phyloP scores from a whole-genome alignment of 169 alveolate genomes.

The Cytauxzoon felis region DNA sequence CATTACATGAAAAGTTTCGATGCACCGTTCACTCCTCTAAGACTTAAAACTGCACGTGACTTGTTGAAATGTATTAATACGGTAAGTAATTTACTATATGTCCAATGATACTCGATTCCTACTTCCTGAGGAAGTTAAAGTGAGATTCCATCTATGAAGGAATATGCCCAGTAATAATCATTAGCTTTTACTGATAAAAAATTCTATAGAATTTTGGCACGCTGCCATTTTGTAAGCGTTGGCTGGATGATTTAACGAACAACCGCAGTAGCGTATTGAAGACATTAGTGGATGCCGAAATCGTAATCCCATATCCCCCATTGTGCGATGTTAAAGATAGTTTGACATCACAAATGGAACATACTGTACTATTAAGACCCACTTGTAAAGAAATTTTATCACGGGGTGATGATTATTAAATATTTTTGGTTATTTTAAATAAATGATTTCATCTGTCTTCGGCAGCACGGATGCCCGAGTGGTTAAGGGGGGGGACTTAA shows the following conservation, averaged over 20 bases:
- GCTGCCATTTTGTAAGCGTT: conserved; percentile 97
- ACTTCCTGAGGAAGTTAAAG: too few species aligned
- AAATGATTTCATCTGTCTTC: not conserved
- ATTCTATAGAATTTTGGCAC: conserved; percentile 90
- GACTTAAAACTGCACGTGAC: conserved; percentile 89
- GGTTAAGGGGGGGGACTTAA: conserved; percentile 97
- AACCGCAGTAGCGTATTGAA: conserved; percentile 89
- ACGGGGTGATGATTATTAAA: conserved; percentile 96
- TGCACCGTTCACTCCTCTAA: conserved; percentile 83
- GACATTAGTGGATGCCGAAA: conserved; percentile 91
- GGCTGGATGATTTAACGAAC: conserved; percentile 96
- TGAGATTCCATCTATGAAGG: too few species aligned
- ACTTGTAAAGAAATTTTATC: conserved; percentile 96
- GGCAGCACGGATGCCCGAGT: conserved; percentile 94
- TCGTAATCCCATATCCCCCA: conserved; percentile 99
- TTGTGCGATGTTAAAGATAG: conserved; percentile 93
- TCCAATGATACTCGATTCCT: not conserved
- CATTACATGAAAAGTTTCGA: conserved; percentile 97
- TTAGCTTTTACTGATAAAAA: conserved; percentile 74
- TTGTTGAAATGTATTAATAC: conserved; percentile 87
- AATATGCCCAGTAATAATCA: too few species aligned
- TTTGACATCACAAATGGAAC: conserved; percentile 99
- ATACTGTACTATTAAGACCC: conserved; percentile 95
- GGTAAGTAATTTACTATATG: conserved; percentile 20
- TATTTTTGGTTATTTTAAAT: not conserved